Percentiles rank a stretch among this genome's conserved stretches.
phyloP scores from a whole-genome alignment of 345 rosid genomes.

The Trapa incisa region DNA sequence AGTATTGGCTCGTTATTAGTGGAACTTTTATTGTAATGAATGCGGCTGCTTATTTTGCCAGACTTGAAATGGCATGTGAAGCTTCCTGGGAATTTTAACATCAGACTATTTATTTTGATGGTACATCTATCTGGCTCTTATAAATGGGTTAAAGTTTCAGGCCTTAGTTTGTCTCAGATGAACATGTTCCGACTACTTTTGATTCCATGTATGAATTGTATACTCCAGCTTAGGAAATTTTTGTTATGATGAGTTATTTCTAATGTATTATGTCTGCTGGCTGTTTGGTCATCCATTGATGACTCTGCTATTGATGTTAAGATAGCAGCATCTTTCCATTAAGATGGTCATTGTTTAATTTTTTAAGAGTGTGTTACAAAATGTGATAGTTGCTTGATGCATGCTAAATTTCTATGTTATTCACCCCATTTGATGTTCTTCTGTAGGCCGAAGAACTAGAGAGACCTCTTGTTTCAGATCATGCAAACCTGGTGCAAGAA shows the following conservation, averaged over 20 bases:
- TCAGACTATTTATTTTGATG: neutral
- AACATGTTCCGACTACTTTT: neutral
- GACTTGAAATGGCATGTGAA: neutral
- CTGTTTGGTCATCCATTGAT: neutral
- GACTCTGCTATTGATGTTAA: neutral
- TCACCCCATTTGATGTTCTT: constrained; percentile 4
- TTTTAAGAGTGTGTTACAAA: neutral
- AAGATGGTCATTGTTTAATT: neutral
- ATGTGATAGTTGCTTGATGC: neutral
- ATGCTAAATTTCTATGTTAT: constrained; percentile 1
- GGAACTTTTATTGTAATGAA: neutral
- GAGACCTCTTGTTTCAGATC: constrained; percentile 60
- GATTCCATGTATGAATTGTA: neutral
- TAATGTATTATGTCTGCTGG: neutral
- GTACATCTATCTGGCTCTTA: neutral
- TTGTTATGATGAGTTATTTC: neutral
- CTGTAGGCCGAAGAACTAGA: constrained; percentile 52
- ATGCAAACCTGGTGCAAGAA: constrained; percentile 23
- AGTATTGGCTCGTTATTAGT: neutral
- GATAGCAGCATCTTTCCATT: neutral
- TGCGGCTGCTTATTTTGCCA: neutral
- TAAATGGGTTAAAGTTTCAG: neutral
- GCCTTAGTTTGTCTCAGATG: neutral
- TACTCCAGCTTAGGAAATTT: neutral
- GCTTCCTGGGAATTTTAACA: neutral